Conservation (phyloP, 345 rosid species). For the Xanthoceras sorbifolium region DNA sequence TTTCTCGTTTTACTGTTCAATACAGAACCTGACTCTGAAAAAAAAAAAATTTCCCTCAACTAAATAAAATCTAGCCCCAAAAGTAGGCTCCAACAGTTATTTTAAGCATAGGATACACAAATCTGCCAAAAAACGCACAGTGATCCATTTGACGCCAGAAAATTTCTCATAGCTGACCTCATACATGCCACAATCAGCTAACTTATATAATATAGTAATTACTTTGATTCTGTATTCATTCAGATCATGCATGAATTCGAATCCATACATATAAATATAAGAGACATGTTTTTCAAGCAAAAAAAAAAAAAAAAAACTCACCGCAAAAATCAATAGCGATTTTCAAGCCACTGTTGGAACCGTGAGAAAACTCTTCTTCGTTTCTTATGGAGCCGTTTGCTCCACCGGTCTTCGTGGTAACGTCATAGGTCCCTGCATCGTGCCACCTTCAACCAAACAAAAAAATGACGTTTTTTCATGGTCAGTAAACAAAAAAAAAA, state of each 20-base stretch:
- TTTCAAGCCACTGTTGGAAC: constrained; percentile 78
- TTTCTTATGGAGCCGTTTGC: constrained; percentile 89
- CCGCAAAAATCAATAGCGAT: constrained; percentile 83
- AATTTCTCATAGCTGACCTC: too few species aligned
- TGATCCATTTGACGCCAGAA: too few species aligned
- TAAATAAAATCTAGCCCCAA: not conserved
- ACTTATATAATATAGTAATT: too few species aligned
- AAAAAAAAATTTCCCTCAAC: too few species aligned
- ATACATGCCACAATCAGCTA: too few species aligned
- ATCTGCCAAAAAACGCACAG: too few species aligned
- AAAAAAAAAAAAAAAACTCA: constrained; percentile 20
- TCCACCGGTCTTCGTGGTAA: constrained; percentile 78
- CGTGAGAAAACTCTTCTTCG: constrained; percentile 77
- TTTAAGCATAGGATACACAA: not conserved
- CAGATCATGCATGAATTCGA: not conserved
- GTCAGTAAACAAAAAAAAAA: not conserved
- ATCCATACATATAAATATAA: not conserved
- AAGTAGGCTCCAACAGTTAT: not conserved
- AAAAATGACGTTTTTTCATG: too few species aligned
- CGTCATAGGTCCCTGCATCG: constrained; percentile 93
- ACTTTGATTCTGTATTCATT: too few species aligned
- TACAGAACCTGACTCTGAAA: too few species aligned
- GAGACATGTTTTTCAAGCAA: not conserved
- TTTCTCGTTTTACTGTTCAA: too few species aligned
- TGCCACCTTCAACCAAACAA: constrained; percentile 68